A percentile compares a stretch with the other conserved stretches of the same genome.
These are phyloP conservation scores for Magnolia sinica DNA, from an alignment of 164 flowering plant species.

Conservation along the genomic window DNA sequence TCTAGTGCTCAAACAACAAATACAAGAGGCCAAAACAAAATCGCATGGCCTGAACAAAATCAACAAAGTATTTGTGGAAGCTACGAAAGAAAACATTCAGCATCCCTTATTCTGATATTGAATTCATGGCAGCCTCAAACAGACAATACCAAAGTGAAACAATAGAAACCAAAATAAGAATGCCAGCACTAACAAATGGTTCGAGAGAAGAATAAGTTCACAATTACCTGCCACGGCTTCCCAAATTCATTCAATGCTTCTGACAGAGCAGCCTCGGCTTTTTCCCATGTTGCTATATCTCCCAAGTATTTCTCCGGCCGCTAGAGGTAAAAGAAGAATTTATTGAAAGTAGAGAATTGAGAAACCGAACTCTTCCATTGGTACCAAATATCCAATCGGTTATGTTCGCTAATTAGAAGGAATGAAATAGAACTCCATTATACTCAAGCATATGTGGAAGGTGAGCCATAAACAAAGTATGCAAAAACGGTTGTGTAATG, in stretches of 20 bases:
- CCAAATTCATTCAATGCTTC: slow-evolving; percentile 91
- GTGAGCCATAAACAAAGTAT: no score
- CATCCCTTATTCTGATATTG: background rate
- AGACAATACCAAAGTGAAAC: slow-evolving; percentile 1
- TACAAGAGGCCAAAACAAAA: background rate
- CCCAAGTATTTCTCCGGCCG: slow-evolving; percentile 94
- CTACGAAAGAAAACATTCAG: background rate
- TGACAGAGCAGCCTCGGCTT: slow-evolving; percentile 79
- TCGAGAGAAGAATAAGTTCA: background rate
- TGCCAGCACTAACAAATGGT: background rate
- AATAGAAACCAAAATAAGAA: background rate
- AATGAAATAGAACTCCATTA: background rate
- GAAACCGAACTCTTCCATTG: background rate
- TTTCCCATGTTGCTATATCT: slow-evolving; percentile 80
- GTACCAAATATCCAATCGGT: background rate
- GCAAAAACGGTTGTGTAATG: no score
- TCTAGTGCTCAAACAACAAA: background rate
- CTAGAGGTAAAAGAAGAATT: slow-evolving; percentile 28
- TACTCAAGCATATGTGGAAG: background rate
- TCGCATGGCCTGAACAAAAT: background rate
- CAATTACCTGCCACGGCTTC: slow-evolving; percentile 83
- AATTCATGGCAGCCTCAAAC: background rate
- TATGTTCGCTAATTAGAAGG: background rate
- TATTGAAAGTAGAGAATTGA: background rate
- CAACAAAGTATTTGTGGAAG: background rate